Base-by-base conservation (phyloP, 116 monocot species). In the Trichopus zeylanicus region DNA sequence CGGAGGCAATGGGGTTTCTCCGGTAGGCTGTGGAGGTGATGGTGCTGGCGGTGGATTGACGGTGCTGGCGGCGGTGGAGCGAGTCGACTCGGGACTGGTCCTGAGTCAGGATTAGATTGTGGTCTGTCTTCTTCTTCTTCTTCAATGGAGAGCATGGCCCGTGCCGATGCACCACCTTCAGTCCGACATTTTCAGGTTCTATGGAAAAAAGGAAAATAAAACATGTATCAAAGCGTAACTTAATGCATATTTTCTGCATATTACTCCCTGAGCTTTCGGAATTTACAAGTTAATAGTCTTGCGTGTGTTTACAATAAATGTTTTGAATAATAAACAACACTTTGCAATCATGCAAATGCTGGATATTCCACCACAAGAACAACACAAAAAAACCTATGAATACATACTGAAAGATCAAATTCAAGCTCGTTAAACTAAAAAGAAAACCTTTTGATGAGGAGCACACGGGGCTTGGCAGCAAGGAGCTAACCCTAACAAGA, bases 101-200 rank as follows among this genome's bases (percentile, higher is more conserved):
- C 11, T 57, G 51, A n/a, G 46, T 25, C 59, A 91, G 75, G 68
- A 71, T 69, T n/a, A 72, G 59, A 0, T 35, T 21, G 48, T 63
- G 57, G 26, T 52, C 39, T 0, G 15, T 24, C 18, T 34, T 33
- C 10, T 60, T 26, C 32, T n/a, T n/a, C n/a, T 11, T 2, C 51
- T 29, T 29, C 2, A 62, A 19, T 4, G 71, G 70, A 15, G 90
- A 65, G 70, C 89, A 89, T n/a, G 89, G 89, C 12, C 85, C 76
- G 54, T 82, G 76, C 18, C 76, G 73, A 61, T 91, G 77, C 54
- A 52, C 51, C 35, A 83, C 23, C 53, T 56, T 58, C 23, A 73
- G 48, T 9, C 30, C 26, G 16, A n/a, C n/a, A n/a, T n/a, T 35
- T 35, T 5, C 34, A 35, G 10, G 34, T 10, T 35, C 10, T 35